Base-by-base conservation (phyloP, 176 grass and related monocot species). In the Avena eriantha region DNA sequence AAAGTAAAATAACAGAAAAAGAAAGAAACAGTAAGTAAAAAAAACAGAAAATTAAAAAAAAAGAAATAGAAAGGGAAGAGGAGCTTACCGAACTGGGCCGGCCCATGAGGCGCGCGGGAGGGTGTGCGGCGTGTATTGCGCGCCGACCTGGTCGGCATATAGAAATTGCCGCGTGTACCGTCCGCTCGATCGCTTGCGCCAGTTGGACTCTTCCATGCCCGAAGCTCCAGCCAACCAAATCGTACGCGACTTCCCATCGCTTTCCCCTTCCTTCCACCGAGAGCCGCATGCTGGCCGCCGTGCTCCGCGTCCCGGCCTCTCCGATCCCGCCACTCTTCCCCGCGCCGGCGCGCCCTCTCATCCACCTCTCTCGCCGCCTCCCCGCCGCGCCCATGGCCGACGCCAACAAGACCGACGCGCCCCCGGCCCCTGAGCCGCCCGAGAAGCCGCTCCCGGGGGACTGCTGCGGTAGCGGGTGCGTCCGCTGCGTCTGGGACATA, bases 391-490 rank as follows among this genome's bases (percentile, higher is more conserved):
- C 88, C 65, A 95, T 95, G 94, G 91, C 89, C 39, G 73, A 68
- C 39, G 50, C 72, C 77, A 69, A 82, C 47, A 92, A 87, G 55
- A 34, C 43, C 49, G 84, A 86, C 46, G 13, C 72, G 57, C n/a
- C 54, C 16, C 71, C 84, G 11, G 21, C 58, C 26, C 82, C 81
- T 21, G 45, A 83, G 83, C 91, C 96, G 77, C 96, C 96, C 29
- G 93, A 98, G 87, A 98, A 98, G 91, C 95, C 95, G 57, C 91
- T 98, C 69, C 93, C 93, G 1, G 96, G 92, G 16, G 96, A 98
- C 80, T 98, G 96, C 89, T 98, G 96, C 87, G 95, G 95, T 13
- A 98, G 95, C 67, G 95, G 93, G 23, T 98, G 96, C 83, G 93
- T 94, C 15, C 90, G 93, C 78, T 98, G 96, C 93, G 91, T 98